Evolutionary conservation across 441 rosid genomes (phyloP), one percentile per base, ranked within the genome.

Genomic region (Adansonia grandidieri): DNA sequence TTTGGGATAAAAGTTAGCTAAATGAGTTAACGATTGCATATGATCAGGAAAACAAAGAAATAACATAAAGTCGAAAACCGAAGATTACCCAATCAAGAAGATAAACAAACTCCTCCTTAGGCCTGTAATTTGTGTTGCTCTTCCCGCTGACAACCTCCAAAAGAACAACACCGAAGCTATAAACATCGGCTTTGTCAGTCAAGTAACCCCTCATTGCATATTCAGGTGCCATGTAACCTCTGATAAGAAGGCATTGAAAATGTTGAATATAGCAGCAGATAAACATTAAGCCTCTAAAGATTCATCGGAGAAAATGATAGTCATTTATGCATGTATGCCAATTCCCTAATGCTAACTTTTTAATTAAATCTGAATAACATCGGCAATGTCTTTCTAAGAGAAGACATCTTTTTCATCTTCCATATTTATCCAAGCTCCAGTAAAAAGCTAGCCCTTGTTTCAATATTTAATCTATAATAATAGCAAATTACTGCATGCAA

Each of bases 181-280:
- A 94, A 48, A 94, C 94, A 78, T 94, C 98, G 0, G 98, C 97
- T 80, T 94, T 94, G 67, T 92, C 94, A 1, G 98, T 93, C 86
- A 93, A 85, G 82, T 93, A 92, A 69, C 97, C 98, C 78, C 98
- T 91, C 98, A 92, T 92, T 67, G 94, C 95, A 77, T 91, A 93
- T 74, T 93, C 97, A 32, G 97, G 98, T 78, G 98, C 97, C 95
- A 93, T 92, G 80, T 93, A 93, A 50, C 97, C 97, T 61, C 96
- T 93, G 79, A 40, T 8, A 15, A 51, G 40, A 71, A 71, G 1
- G 5, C 20, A 22, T 17, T n/a, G 56, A 54, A 70, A 51, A 70
- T 22, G 73, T 69, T 22, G 24, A 66, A 48, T 20, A 24, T 61
- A 24, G 42, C 15, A 61, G n/a, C 15, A 61, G 37, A 32, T 28